These are phyloP conservation scores for Penicillium sp. DNA, from an alignment of 2,329 filamentous ascomycete genomes.

Conservation along the genomic window DNA sequence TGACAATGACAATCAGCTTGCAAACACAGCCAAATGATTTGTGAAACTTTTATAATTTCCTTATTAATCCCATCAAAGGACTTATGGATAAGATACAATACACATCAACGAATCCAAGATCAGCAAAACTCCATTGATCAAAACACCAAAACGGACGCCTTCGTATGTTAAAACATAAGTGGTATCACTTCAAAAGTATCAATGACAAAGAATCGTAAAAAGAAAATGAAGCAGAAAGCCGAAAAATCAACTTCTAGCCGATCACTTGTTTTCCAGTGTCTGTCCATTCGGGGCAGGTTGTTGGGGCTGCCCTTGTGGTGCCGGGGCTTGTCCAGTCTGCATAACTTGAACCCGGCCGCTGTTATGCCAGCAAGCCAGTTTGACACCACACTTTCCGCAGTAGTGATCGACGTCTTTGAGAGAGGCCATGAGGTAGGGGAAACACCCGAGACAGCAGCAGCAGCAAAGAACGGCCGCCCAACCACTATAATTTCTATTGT, in stretches of 20 bases:
- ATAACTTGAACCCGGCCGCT: slow-evolving; percentile 53
- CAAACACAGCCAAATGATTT: background rate
- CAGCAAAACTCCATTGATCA: background rate
- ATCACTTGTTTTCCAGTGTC: background rate
- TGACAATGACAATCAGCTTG: too few species aligned
- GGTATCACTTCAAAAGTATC: slow-evolving; percentile 17
- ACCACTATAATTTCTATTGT: slow-evolving; percentile 35
- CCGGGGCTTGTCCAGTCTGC: slow-evolving; percentile 11
- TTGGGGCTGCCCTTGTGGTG: background rate
- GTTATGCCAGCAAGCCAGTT: slow-evolving; percentile 55
- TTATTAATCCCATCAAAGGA: too few species aligned
- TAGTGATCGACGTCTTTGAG: slow-evolving; percentile 56
- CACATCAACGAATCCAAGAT: background rate
- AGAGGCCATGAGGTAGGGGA: slow-evolving; percentile 53
- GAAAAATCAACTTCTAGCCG: background rate
- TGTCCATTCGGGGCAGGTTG: background rate
- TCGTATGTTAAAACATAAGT: slow-evolving; percentile 13
- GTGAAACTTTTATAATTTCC: too few species aligned
- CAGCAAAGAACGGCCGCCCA: slow-evolving; percentile 53
- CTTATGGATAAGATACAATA: background rate
- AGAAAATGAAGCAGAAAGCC: background rate
- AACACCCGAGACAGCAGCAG: slow-evolving; percentile 50
- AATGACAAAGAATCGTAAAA: background rate
- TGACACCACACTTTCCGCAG: slow-evolving; percentile 51
- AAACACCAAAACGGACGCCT: slow-evolving; percentile 1